Conservation (phyloP, 768 basidiomycete genomes). For the Pholiota conissans region DNA sequence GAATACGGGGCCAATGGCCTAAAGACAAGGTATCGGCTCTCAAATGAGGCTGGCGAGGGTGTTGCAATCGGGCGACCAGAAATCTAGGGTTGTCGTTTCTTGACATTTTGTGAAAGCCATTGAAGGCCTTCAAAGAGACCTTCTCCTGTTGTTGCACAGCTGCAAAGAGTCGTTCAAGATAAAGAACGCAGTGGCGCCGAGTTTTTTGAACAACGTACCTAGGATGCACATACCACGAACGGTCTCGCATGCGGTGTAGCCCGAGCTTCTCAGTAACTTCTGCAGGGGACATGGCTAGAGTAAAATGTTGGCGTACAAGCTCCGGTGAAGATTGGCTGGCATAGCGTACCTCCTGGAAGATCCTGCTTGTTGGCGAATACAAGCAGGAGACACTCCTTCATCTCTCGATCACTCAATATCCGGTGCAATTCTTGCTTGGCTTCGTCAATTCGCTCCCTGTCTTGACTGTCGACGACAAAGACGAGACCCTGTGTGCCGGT, state of each 20-base stretch:
- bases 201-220: slow-evolving; percentile 67
- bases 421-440: slow-evolving; percentile 94
- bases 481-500: slow-evolving; percentile 98
- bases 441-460: slow-evolving; percentile 94
- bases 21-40: slow-evolving; percentile 6
- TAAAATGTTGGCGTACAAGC: slow-evolving; percentile 4
- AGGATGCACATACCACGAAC: slow-evolving; percentile 99
- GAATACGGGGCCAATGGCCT: slow-evolving; percentile 9
- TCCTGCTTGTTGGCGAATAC: slow-evolving; percentile 99
- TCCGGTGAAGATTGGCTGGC: not conserved
- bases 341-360: slow-evolving; percentile 89
- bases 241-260: slow-evolving; percentile 92
- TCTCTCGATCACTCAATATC: slow-evolving; percentile 94
- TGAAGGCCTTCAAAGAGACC: slow-evolving; percentile 96
- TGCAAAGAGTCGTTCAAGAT: slow-evolving; percentile 27
- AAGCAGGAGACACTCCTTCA: slow-evolving; percentile 95
- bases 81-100: slow-evolving; percentile 78
- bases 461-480: slow-evolving; percentile 97
- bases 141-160: slow-evolving; percentile 95
- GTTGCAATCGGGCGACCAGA: not conserved
- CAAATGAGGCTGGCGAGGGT: not conserved
- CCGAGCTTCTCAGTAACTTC: slow-evolving; percentile 98
- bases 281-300: slow-evolving; percentile 94
- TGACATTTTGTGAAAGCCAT: slow-evolving; percentile 97
- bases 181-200: not conserved